phyloP scores from a whole-genome alignment of 108 stramenopile genomes.

The Fragilariopsis cylindrus region DNA sequence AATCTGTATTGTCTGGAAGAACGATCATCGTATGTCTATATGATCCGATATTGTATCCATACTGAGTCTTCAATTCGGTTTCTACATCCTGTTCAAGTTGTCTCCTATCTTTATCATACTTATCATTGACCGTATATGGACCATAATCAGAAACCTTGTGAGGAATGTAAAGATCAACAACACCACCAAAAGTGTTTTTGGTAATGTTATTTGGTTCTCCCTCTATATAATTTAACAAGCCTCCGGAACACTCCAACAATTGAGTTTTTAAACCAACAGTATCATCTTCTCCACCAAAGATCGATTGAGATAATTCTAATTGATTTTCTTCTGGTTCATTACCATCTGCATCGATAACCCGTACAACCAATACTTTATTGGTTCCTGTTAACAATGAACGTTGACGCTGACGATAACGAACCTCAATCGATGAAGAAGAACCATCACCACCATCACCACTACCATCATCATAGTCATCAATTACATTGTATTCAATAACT shows the following conservation, averaged over 20 bases:
- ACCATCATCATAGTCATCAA: too few relatives aligned
- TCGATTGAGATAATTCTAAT: neutral
- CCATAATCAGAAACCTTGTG: constrained; percentile 2
- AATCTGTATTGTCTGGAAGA: neutral
- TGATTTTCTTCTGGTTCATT: neutral
- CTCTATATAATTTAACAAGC: neutral
- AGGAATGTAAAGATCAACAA: constrained; percentile 3
- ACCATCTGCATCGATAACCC: neutral
- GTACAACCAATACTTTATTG: neutral
- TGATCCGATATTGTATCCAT: neutral
- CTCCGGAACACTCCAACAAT: neutral
- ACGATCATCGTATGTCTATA: neutral
- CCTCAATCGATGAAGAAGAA: too few relatives aligned
- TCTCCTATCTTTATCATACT: constrained; percentile 1
- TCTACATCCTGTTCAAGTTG: neutral
- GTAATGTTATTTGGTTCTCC: neutral
- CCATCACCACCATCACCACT: too few relatives aligned
- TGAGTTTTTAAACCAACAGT: constrained; percentile 4
- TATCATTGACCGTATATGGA: neutral
- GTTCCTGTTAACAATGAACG: neutral
- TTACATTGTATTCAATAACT: too few relatives aligned
- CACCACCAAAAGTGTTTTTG: neutral
- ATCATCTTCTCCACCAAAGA: constrained; percentile 1
- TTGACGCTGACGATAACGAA: neutral
- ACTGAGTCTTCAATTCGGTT: neutral